Base-by-base conservation (phyloP, 2,329 filamentous ascomycete species). In the Calcarisporium arbuscula region DNA sequence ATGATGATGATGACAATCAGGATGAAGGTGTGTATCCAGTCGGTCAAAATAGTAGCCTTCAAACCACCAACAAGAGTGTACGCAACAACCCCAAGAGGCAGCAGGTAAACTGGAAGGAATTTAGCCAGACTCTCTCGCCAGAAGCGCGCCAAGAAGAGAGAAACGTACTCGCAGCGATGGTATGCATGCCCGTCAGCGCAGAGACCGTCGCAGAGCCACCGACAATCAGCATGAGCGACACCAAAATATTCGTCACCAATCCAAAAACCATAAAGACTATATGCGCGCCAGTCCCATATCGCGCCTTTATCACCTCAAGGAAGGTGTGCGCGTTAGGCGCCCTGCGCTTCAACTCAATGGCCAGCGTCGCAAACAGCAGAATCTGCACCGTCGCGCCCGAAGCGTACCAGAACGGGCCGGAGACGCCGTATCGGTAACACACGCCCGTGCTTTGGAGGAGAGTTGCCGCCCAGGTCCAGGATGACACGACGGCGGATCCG, bases 401-500 rank as follows among this genome's bases (percentile, higher is more conserved):
- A 1, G 74, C 76, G 50, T 81, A 81, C 72, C 71, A 77, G 29
- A 72, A 71, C 8, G 65, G 64, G 11, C 76, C 78, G 0, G 73
- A 70, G 25, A 84, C 70, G 10, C 80, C 84, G 52, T 90, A 90
- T 42, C 77, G 69, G 58, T 94, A 94, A 42, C 85, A 85, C 14
- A 94, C 83, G n/a, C 80, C 76, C 1, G 84, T 81, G 2, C 77
- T 84, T 52, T 92, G 85, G 3, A 92, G 68, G 2, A 90, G 67
- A 0, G 85, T 92, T 16, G 85, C 87, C 1, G 86, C 87, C 87
- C 87, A 94, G 0, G 88, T 94, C 88, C 89, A 95, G 5, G 82
- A 88, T 12, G 83, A 89, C 4, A 94, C 86, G n/a, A 95, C 88
- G 12, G 87, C 88, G 5, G 85, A 85, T 9, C 85, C 85, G 1